Evolutionary conservation across 1,284 basidiomycete species (phyloP).

Genomic region (Grifola frondosa): DNA sequence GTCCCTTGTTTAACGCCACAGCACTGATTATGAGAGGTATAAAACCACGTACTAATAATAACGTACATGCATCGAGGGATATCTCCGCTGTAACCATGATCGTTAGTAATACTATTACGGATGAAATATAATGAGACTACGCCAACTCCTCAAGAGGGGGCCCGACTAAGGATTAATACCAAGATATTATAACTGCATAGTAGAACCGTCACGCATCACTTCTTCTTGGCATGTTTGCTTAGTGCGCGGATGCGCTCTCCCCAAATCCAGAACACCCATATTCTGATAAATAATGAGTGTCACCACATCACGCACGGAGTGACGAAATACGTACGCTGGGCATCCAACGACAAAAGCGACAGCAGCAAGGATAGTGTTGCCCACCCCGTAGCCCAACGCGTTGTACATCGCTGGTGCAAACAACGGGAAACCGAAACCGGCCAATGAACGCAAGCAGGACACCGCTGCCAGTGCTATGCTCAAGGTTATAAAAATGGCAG

Average conservation of each 20-base stretch:
- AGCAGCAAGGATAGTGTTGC: constrained; percentile 57
- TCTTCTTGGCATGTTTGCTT: constrained; percentile 24
- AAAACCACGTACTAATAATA: too few relatives aligned
- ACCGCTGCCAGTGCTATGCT: constrained; percentile 54
- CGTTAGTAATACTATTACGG: too few relatives aligned
- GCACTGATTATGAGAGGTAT: too few relatives aligned
- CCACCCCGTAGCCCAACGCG: constrained; percentile 60
- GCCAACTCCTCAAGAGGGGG: too few relatives aligned
- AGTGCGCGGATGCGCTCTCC: constrained; percentile 44
- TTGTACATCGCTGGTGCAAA: constrained; percentile 66
- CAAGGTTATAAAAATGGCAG: background rate
- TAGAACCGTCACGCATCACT: too few relatives aligned
- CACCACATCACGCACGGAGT: background rate
- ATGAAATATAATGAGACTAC: too few relatives aligned
- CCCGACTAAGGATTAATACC: too few relatives aligned
- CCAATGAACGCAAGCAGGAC: constrained; percentile 53
- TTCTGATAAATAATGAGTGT: constrained; percentile 29
- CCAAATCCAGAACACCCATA: constrained; percentile 51
- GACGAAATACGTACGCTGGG: constrained; percentile 49
- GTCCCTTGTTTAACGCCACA: too few relatives aligned
- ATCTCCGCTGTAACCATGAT: too few relatives aligned
- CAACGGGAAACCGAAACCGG: constrained; percentile 66
- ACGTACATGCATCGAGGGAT: too few relatives aligned
- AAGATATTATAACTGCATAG: too few relatives aligned
- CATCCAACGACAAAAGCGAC: constrained; percentile 55